Conservation (phyloP, 2,329 filamentous ascomycete genomes). For the Berkeleyomyces rouxiae region DNA sequence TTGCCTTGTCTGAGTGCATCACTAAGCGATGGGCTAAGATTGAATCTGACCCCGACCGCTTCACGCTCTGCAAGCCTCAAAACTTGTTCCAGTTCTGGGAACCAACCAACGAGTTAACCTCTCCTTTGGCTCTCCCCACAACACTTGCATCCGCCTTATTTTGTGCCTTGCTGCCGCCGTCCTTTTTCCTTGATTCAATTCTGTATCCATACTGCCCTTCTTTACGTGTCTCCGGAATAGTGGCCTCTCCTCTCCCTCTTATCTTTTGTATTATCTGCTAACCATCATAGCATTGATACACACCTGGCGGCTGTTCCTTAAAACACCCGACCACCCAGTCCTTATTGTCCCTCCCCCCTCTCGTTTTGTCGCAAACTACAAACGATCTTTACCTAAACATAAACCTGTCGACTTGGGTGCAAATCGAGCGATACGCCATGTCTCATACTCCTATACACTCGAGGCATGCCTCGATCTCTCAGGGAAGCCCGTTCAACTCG, state of each 20-base stretch:
- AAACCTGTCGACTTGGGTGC: background rate
- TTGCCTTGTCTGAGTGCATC: background rate
- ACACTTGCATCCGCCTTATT: no score
- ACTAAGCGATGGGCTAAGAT: background rate
- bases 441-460: conserved; percentile 43
- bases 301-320: background rate
- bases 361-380: background rate
- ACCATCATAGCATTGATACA: background rate
- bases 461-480: conserved; percentile 38
- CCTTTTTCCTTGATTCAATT: no score
- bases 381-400: background rate
- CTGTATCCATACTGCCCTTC: no score
- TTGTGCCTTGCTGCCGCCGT: no score
- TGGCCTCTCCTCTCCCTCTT: no score
- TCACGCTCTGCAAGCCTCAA: background rate
- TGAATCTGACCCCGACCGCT: background rate
- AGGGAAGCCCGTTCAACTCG: conserved; percentile 18
- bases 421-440: conserved; percentile 17
- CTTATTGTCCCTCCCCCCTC: background rate
- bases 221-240: no score
- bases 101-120: background rate
- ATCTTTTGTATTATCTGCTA: no score
- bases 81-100: background rate
- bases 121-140: background rate
- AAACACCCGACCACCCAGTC: background rate